Percentiles rank a stretch among this genome's conserved stretches.
phyloP scores from a whole-genome alignment of 2,329 filamentous ascomycete genomes.

The Sporothrix dimorphospora region DNA sequence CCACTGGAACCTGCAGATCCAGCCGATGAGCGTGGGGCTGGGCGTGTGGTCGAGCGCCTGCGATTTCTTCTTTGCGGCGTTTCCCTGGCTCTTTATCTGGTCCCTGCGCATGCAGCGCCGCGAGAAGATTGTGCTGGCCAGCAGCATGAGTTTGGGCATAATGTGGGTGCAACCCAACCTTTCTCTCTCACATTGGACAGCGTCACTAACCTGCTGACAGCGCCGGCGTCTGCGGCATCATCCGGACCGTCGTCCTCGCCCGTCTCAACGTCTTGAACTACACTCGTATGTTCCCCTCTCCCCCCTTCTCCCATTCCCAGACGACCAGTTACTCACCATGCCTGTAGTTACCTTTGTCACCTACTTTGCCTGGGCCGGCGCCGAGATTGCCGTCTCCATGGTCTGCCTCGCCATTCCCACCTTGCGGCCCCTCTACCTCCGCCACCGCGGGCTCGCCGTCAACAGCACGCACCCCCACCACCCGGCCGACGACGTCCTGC shows the following conservation, averaged over 20 bases:
- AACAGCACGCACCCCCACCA: slow-evolving; percentile 58
- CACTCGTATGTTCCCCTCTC: slow-evolving; percentile 37
- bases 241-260: slow-evolving; percentile 39
- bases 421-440: slow-evolving; percentile 48
- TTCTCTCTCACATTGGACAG: neutral
- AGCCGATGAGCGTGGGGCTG: slow-evolving; percentile 44
- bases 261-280: slow-evolving; percentile 38
- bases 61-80: slow-evolving; percentile 47
- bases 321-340: no score
- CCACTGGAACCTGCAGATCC: slow-evolving; percentile 43
- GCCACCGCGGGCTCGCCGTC: slow-evolving; percentile 41
- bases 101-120: slow-evolving; percentile 49
- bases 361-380: slow-evolving; percentile 42
- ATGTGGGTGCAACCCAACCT: slow-evolving; percentile 19
- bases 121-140: slow-evolving; percentile 50
- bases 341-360: neutral
- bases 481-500: slow-evolving; percentile 61
- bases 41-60: slow-evolving; percentile 45
- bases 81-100: slow-evolving; percentile 52
- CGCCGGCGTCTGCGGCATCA: slow-evolving; percentile 39
- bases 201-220: slow-evolving; percentile 29
- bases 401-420: slow-evolving; percentile 48
- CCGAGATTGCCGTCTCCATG: slow-evolving; percentile 46
- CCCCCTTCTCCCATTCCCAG: no score
- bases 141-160: slow-evolving; percentile 43